These are phyloP conservation scores for Penicillium daleae DNA, from an alignment of 495 filamentous ascomycete genomes.

Conservation along the genomic window DNA sequence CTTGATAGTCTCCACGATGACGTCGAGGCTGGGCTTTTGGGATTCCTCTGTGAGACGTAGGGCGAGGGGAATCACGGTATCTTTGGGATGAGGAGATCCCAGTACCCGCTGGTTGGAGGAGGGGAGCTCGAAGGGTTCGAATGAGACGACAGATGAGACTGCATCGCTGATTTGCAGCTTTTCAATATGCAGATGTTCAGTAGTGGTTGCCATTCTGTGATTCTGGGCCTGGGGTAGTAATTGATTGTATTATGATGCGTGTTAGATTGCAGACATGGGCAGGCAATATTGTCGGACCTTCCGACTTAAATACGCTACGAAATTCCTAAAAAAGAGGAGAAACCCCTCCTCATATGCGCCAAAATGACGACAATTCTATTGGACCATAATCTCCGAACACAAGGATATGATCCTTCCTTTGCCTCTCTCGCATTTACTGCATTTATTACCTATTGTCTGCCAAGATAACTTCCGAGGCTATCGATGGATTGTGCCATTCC, in stretches of 20 bases:
- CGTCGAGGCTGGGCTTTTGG: conserved; percentile 32
- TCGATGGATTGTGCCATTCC: conserved; percentile 18
- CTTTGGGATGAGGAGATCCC: conserved; percentile 43
- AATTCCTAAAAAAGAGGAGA: background rate
- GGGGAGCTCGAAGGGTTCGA: conserved; percentile 72
- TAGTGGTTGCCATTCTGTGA: conserved; percentile 16
- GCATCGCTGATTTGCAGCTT: conserved; percentile 8
- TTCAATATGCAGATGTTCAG: conserved; percentile 6
- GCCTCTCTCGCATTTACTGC: background rate
- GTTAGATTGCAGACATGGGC: background rate
- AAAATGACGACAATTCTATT: background rate
- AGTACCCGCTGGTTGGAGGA: conserved; percentile 52
- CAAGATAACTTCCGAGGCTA: background rate
- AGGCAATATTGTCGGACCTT: background rate
- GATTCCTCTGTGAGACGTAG: conserved; percentile 34
- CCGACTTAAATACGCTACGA: conserved; percentile 9
- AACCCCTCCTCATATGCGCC: background rate
- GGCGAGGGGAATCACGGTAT: conserved; percentile 48
- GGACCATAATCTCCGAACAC: background rate
- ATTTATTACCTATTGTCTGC: background rate
- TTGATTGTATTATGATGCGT: background rate
- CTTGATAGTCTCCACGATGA: conserved; percentile 35
- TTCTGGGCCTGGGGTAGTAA: background rate
- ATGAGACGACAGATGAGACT: conserved; percentile 14
- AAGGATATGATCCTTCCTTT: background rate